Evolutionary conservation across 129 eudicot species (phyloP), one percentile per base, ranked within the genome.

Genomic region (Ambrosia artemisiifolia): DNA sequence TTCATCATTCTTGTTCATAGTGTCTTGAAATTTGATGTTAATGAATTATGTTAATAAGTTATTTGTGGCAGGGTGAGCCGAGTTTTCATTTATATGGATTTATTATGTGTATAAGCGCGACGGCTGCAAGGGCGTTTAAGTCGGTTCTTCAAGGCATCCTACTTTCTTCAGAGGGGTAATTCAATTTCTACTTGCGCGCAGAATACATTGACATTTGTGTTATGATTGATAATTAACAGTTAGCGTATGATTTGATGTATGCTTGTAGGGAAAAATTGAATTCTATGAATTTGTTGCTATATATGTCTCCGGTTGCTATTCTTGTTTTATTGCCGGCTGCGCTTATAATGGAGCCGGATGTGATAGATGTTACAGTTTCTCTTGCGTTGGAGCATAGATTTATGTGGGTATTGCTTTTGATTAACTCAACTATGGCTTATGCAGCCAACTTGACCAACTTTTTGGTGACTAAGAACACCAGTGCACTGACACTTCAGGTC

Each of bases 111-210:
- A 75, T 88, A 43, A 77, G 97, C 61, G 97, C 97, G 51, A 92
- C 96, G 10, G 97, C 97, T 62, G 97, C 96, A 20, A 86, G 97
- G 68, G 97, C 97, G 43, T 92, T 92, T 82, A 92, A 92, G 74
- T 88, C 97, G 42, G 97, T 92, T 86, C 97, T 92, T 77, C 97
- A 92, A 55, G 97, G 97, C 46, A 89, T 92, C 68, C 81, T 92
- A 12, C 94, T 92, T 75, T 92, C 97, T 70, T 86, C 83, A 38
- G 97, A 92, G 67, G 97, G 96, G 97, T 92, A 76, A 28, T 42
- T 50, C 53, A 38, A 67, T 74, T 62, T 33, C 30, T 2, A 35
- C 9, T 7, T 24, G 28, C 28, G 28, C 11, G 44, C 44, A 6
- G 7, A 7, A 40, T 40, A 40, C 11, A 7, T 40, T 7, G 44